Evolutionary conservation across 192 early-diverging fungal species (phyloP), one percentile per base, ranked within the genome.

Genomic region (Backusella psychrophila): DNA sequence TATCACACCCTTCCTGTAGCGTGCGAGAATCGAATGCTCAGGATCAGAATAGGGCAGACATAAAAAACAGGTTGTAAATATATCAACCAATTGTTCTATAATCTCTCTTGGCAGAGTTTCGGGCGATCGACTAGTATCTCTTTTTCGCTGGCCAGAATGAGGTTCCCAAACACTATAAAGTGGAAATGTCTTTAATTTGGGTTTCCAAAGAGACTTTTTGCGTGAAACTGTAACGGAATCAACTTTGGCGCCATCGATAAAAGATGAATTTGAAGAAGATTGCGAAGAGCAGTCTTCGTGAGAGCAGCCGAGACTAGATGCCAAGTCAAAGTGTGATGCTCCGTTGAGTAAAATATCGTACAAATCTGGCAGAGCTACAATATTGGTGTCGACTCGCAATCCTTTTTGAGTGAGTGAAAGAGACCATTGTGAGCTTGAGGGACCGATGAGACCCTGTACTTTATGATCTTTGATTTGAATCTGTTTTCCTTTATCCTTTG

Each of bases 111-210:
- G 26, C 14, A 65, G 8, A 14, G 35, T 36, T 31, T 73, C 15
- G 39, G 71, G 19, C 68, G 29, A 66, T 33, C 39, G 11, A 23
- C 76, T 31, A 14, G 63, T 49, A 72, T 71, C 41, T 75, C 66
- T 23, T 39, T 72, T 33, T 29, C 21, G 65, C 9, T 49, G 75
- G 11, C 41, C 15, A 2, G 21, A n/a, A 63, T 1, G 56, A 4
- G 56, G 23, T 4, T 80, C 82, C 82, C 82, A 83, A 17, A 39
- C 71, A 42, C 78, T 83, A 12, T 83, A 83, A 29, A 83, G 67
- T n/a, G 82, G 82, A 34, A 80, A 80, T 4, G 34, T 39, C 21
- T 65, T 74, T 21, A 59, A 26, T 5, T 34, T 29, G 3, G 72
- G 14, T 19, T 65, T 65, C 56, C 72, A 74, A n/a, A 66, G 15